These are phyloP conservation scores for Guadua angustifolia DNA, from an alignment of 176 grass and related monocot species.

Conservation along the genomic window DNA sequence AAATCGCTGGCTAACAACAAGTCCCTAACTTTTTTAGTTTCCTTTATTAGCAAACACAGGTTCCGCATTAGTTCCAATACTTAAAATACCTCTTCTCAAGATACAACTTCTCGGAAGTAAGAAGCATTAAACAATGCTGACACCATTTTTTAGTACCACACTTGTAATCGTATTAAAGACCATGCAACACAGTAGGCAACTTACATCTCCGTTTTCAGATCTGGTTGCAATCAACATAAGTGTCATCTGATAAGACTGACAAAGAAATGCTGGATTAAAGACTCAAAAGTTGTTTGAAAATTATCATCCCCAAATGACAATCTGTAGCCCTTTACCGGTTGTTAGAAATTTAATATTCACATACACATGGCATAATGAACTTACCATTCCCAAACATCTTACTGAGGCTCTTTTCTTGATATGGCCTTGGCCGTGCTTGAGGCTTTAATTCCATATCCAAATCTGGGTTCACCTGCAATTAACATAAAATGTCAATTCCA, in stretches of 20 bases:
- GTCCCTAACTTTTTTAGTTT: background rate
- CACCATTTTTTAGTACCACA: background rate
- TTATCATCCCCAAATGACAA: conserved; percentile 1
- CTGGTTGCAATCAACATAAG: background rate
- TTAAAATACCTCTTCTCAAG: conserved; percentile 16
- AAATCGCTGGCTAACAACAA: background rate
- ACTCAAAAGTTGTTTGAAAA: conserved; percentile 1
- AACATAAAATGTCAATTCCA: conserved; percentile 30
- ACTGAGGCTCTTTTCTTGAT: conserved; percentile 99
- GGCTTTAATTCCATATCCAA: conserved; percentile 84
- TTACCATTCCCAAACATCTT: conserved; percentile 99
- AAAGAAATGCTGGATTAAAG: background rate
- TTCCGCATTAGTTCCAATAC: background rate
- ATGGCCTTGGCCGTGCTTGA: conserved; percentile 88
- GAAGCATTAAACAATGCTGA: background rate
- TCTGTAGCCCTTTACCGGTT: conserved; percentile 25
- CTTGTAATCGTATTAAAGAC: conserved; percentile 6
- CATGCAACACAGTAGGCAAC: background rate
- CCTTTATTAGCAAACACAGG: background rate
- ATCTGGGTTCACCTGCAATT: conserved; percentile 80
- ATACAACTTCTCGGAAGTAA: background rate
- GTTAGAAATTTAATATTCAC: conserved; percentile 24
- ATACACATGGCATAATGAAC: conserved; percentile 13
- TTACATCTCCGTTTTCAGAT: background rate
- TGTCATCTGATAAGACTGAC: background rate